A percentile compares a stretch with the other conserved stretches of the same genome.
Evolutionary conservation across 208 protist species (phyloP).

Genomic region (Acanthamoeba sp.): DNA sequence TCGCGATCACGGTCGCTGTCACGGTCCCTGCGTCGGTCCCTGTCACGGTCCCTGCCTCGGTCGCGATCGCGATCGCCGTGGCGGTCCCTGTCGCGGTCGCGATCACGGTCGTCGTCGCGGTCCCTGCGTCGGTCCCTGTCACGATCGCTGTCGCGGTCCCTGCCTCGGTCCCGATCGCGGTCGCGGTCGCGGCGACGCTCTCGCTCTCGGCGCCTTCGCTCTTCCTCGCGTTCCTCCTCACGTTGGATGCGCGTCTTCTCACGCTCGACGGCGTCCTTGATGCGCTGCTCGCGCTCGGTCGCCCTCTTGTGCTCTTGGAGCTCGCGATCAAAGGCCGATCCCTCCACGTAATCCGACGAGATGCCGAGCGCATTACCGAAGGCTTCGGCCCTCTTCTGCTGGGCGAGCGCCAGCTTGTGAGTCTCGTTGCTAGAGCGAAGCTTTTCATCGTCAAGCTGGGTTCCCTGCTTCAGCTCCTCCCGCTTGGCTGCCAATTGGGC

Average conservation of each 20-base stretch:
- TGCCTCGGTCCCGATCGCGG: neutral
- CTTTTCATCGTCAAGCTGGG: conserved; percentile 13
- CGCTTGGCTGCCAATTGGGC: conserved; percentile 49
- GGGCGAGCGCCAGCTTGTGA: conserved; percentile 57
- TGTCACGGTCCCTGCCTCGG: neutral
- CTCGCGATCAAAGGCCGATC: conserved; percentile 78
- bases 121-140: neutral
- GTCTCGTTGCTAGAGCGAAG: conserved; percentile 62
- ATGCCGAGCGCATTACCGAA: conserved; percentile 78
- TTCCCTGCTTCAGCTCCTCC: neutral
- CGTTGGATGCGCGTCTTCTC: conserved; percentile 1
- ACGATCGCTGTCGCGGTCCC: neutral
- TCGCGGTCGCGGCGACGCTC: neutral
- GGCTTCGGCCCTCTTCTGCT: conserved; percentile 49
- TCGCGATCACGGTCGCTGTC: neutral
- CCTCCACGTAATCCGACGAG: conserved; percentile 7
- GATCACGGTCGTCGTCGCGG: neutral
- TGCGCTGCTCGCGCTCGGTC: conserved; percentile 10
- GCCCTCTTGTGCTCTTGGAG: conserved; percentile 68
- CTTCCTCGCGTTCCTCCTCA: neutral
- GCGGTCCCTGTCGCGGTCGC: neutral
- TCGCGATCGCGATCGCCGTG: neutral
- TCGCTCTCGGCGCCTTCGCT: neutral
- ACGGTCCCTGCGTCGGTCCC: neutral
- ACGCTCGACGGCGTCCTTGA: neutral